Evolutionary conservation across 805 yeast species (phyloP).

Genomic region (Wickerhamomyces ciferrii): DNA sequence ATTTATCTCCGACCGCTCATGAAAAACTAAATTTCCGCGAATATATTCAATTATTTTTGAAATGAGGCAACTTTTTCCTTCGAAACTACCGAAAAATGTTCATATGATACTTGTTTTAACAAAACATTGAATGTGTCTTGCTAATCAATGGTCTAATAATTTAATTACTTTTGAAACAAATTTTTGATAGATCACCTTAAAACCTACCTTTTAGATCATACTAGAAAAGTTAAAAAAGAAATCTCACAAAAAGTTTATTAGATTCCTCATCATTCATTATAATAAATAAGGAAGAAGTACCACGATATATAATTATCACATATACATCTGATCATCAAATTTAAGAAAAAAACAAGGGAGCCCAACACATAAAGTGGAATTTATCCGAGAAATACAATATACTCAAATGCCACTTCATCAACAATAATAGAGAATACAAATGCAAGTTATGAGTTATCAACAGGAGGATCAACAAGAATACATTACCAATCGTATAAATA

Average conservation of each 20-base stretch:
- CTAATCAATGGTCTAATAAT: neutral
- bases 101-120: neutral
- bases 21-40: neutral
- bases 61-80: neutral
- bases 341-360: neutral
- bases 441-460: neutral
- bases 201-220: too few species aligned
- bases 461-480: slow-evolving; percentile 6
- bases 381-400: too few species aligned
- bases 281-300: neutral
- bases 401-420: neutral
- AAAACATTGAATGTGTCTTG: neutral
- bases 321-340: too few species aligned
- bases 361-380: too few species aligned
- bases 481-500: slow-evolving; percentile 19
- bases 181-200: too few species aligned
- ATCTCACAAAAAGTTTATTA: too few species aligned
- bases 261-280: too few species aligned
- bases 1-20: neutral
- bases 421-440: neutral
- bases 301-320: neutral
- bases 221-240: too few species aligned
- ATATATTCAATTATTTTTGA: neutral
- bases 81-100: neutral
- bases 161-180: too few species aligned